Percentiles rank a stretch among this genome's conserved stretches.
Conservation (phyloP, 2,329 filamentous ascomycete species). For the Aspergillus oerlinghausenensis region DNA sequence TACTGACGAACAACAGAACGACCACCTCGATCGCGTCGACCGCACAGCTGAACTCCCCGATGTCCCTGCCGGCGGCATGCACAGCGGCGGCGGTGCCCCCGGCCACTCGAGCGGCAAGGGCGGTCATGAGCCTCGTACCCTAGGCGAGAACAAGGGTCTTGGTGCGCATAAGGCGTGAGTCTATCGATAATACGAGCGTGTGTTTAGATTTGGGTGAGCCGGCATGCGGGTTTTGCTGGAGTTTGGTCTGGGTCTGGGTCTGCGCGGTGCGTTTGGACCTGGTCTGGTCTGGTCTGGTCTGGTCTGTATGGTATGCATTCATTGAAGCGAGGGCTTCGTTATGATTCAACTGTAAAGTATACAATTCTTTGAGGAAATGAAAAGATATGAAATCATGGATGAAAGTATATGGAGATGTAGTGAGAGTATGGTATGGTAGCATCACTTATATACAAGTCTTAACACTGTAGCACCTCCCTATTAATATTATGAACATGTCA, state of each 20-base stretch:
- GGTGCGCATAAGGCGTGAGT: slow-evolving; percentile 16
- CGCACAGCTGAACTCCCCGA: slow-evolving; percentile 35
- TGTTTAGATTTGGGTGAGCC: no score
- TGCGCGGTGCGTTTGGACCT: not conserved
- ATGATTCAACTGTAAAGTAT: not conserved
- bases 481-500: not conserved
- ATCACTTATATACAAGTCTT: not conserved
- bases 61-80: slow-evolving; percentile 23
- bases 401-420: not conserved
- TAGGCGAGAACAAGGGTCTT: slow-evolving; percentile 33
- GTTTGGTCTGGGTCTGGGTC: not conserved
- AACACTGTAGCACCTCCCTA: not conserved
- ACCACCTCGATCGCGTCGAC: slow-evolving; percentile 26
- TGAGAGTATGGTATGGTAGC: no score
- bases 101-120: slow-evolving; percentile 34
- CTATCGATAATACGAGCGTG: no score
- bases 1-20: slow-evolving; percentile 18
- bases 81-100: slow-evolving; percentile 21
- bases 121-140: slow-evolving; percentile 30
- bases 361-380: not conserved
- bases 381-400: not conserved
- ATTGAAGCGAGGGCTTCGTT: not conserved
- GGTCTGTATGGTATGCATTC: not conserved
- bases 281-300: no score
- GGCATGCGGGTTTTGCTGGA: not conserved